Evolutionary conservation across 2,329 filamentous ascomycete genomes (phyloP).

Genomic region (Cephalotrichum gorgonifer): DNA sequence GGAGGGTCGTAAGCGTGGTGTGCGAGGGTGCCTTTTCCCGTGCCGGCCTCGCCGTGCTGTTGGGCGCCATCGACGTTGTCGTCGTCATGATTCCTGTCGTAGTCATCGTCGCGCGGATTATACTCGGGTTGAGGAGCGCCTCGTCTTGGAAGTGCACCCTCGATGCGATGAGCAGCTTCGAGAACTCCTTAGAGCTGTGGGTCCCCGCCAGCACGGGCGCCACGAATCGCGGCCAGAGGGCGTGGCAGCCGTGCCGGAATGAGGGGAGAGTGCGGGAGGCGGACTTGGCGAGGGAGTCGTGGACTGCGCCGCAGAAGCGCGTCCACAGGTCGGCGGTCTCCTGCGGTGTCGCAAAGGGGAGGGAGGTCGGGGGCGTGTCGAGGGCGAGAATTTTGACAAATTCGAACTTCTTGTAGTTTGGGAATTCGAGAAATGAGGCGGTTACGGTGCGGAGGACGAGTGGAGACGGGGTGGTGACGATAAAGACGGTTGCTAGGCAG

Average conservation of each 20-base stretch:
- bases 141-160: constrained; percentile 65
- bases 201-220: constrained; percentile 67
- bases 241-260: constrained; percentile 58
- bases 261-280: constrained; percentile 69
- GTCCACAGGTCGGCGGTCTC: constrained; percentile 63
- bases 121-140: constrained; percentile 53
- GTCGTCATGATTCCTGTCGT: constrained; percentile 8
- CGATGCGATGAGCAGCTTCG: constrained; percentile 65
- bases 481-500: constrained; percentile 64
- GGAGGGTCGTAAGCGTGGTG: constrained; percentile 39
- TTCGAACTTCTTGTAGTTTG: constrained; percentile 72
- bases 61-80: background rate
- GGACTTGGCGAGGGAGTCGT: constrained; percentile 75
- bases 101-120: constrained; percentile 27
- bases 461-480: constrained; percentile 62
- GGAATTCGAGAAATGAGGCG: constrained; percentile 70
- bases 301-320: constrained; percentile 73
- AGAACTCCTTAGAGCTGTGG: constrained; percentile 69
- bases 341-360: constrained; percentile 37
- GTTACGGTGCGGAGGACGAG: constrained; percentile 59
- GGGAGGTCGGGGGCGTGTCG: constrained; percentile 26
- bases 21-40: background rate
- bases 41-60: constrained; percentile 1
- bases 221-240: constrained; percentile 79
- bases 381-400: constrained; percentile 67